Percentiles rank a stretch among this genome's conserved stretches.
These are phyloP conservation scores for Tulasnella sp. DNA, from an alignment of 768 basidiomycete species.

Conservation along the genomic window DNA sequence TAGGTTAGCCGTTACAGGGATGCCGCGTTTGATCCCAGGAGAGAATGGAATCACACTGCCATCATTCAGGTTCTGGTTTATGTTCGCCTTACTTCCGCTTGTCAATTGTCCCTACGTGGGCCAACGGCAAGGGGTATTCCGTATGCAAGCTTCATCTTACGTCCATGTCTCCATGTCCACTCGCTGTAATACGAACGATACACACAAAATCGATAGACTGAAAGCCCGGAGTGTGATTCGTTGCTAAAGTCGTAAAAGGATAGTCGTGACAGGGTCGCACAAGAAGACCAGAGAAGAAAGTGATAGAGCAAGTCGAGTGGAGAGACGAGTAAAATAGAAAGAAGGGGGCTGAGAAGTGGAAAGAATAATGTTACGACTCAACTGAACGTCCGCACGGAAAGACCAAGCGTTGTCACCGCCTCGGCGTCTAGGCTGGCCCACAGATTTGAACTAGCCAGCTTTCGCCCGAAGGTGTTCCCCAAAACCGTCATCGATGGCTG, in stretches of 20 bases:
- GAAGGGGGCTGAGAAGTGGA: background rate
- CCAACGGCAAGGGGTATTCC: background rate
- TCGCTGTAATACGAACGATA: background rate
- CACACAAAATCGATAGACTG: background rate
- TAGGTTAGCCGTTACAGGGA: background rate
- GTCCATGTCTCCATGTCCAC: background rate
- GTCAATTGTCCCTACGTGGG: background rate
- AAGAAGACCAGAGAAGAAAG: background rate
- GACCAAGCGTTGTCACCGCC: background rate
- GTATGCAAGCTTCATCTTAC: background rate
- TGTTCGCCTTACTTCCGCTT: background rate
- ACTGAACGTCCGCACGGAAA: background rate
- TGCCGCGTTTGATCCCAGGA: background rate
- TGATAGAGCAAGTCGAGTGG: background rate
- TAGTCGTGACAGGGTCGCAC: background rate
- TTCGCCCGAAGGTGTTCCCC: slow-evolving; percentile 2
- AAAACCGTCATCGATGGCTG: slow-evolving; percentile 4
- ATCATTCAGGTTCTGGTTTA: background rate
- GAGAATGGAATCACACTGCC: background rate
- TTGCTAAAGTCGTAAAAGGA: background rate
- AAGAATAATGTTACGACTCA: background rate
- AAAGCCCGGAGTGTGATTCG: background rate
- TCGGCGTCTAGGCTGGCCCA: background rate
- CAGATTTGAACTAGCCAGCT: background rate
- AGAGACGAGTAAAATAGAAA: background rate